A percentile compares a stretch with the other conserved stretches of the same genome.
Evolutionary conservation across 805 yeast species (phyloP).

Genomic region (Zygotorulaspora chibaensis): DNA sequence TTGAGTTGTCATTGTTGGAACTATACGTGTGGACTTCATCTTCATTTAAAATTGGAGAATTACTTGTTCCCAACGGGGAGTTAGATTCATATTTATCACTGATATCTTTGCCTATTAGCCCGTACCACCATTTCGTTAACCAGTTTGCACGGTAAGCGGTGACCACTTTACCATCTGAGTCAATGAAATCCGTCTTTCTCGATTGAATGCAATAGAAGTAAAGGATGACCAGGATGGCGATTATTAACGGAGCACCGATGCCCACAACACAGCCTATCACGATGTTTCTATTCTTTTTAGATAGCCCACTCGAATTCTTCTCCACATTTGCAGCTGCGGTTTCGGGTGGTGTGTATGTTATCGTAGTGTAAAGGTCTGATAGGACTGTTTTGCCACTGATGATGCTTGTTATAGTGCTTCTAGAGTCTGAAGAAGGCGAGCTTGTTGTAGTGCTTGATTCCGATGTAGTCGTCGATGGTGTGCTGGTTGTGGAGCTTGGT

Average conservation of each 20-base stretch:
- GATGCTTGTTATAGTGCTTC: slow-evolving; percentile 27
- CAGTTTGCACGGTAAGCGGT: slow-evolving; percentile 33
- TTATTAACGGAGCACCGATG: slow-evolving; percentile 57
- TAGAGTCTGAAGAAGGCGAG: slow-evolving; percentile 6
- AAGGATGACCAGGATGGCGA: slow-evolving; percentile 21
- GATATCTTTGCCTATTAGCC: slow-evolving; percentile 28
- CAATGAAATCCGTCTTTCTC: slow-evolving; percentile 33
- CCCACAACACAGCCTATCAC: slow-evolving; percentile 71
- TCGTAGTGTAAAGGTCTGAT: slow-evolving; percentile 32
- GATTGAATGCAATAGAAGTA: slow-evolving; percentile 32
- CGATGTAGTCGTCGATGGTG: slow-evolving; percentile 6
- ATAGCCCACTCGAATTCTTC: slow-evolving; percentile 37
- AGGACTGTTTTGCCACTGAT: slow-evolving; percentile 35
- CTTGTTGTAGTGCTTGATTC: slow-evolving; percentile 1
- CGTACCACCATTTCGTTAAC: slow-evolving; percentile 31
- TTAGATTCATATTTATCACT: slow-evolving; percentile 22
- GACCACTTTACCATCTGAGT: slow-evolving; percentile 38
- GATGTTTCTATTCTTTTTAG: slow-evolving; percentile 47
- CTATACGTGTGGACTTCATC: slow-evolving; percentile 9
- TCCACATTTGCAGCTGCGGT: slow-evolving; percentile 12
- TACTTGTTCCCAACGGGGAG: slow-evolving; percentile 19
- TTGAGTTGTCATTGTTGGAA: slow-evolving; percentile 8
- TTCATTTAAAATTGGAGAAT: slow-evolving; percentile 10
- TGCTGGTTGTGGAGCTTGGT: slow-evolving; percentile 5
- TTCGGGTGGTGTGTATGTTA: slow-evolving; percentile 31